A percentile compares a stretch with the other conserved stretches of the same genome.
Evolutionary conservation across 139 green algal species (phyloP).

Genomic region (Pseudopediastrum boryanum): DNA sequence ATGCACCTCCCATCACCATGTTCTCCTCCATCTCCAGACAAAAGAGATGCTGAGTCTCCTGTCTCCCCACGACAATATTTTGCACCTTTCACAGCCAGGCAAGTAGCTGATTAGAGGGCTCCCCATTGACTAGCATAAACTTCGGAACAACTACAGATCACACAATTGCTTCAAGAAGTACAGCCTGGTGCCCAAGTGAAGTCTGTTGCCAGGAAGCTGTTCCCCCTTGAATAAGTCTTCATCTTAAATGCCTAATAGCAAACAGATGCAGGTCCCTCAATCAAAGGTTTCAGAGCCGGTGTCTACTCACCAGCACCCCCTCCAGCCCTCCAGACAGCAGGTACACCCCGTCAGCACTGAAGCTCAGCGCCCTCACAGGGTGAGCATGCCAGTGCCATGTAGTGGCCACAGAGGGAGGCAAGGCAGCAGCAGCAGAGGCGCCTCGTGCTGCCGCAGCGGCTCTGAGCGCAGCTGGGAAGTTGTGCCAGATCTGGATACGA

Average conservation of each 20-base stretch:
- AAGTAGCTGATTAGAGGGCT: too few relatives aligned
- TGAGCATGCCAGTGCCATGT: constrained; percentile 90
- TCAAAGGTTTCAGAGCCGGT: neutral
- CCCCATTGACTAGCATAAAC: too few relatives aligned
- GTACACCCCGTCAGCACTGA: constrained; percentile 73
- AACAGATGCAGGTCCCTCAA: neutral
- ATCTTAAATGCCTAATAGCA: neutral
- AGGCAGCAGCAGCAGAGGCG: neutral
- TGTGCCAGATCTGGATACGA: constrained; percentile 81
- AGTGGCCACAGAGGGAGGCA: constrained; percentile 37
- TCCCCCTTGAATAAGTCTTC: too few relatives aligned
- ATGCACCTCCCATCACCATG: too few relatives aligned
- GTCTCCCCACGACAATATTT: too few relatives aligned
- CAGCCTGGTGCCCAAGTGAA: too few relatives aligned
- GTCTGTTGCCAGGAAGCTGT: too few relatives aligned
- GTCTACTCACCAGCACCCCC: constrained; percentile 71
- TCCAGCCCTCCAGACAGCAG: constrained; percentile 86
- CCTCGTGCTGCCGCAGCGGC: constrained; percentile 2
- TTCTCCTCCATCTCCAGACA: too few relatives aligned
- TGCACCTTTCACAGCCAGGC: too few relatives aligned
- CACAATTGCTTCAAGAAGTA: too few relatives aligned
- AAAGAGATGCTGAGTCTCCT: too few relatives aligned
- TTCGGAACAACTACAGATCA: too few relatives aligned
- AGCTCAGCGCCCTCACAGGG: constrained; percentile 71
- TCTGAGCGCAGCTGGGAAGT: constrained; percentile 44